Evolutionary conservation across 768 basidiomycete genomes (phyloP), one percentile per base, ranked within the genome.

Genomic region (Auricularia heimuer): DNA sequence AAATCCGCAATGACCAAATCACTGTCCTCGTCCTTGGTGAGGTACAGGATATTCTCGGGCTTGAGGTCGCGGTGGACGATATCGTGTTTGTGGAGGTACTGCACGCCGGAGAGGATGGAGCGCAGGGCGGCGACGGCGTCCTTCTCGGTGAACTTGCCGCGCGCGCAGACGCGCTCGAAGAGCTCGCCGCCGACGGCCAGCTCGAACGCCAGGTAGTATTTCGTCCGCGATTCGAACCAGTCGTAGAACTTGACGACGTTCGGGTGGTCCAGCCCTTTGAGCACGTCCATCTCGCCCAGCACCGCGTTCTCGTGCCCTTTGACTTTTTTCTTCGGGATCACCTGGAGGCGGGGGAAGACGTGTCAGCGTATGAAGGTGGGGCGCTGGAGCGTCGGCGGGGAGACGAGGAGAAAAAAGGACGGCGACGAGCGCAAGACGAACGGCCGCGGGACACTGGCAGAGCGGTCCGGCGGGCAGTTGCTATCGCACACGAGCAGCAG

Each of bases 51-150:
- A 73, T 98, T 98, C 76, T 99, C 97, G 0, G 97, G 97, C 90
- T 98, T 98, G 67, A 99, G 83, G 72, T 99, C 96, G 3, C 97
- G 85, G 72, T 99, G 97, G 18, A 98, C 97, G 68, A 99, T 94
- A 66, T 91, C 88, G 71, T 98, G 85, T 2, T 88, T 81, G 70
- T 99, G 97, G 3, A 98, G 83, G 71, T 98, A 98, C 68, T 83
- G 81, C 10, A 97, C 90, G 11, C 90, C 96, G 0, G 84, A 82
- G n/a, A 96, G 77, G 11, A 94, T 82, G 1, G 92, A 92, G 88
- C 82, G 77, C 14, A 95, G 78, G 8, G 94, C 90, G 1, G 77
- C 73, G 4, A 93, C 85, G 1, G 94, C 97, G 71, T 98, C 94
- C 56, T 84, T 83, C 73, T 99, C 97, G 0, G 94, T 96, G 70